These are phyloP conservation scores for Logfia minima DNA, from an alignment of 129 eudicot species.

Conservation along the genomic window DNA sequence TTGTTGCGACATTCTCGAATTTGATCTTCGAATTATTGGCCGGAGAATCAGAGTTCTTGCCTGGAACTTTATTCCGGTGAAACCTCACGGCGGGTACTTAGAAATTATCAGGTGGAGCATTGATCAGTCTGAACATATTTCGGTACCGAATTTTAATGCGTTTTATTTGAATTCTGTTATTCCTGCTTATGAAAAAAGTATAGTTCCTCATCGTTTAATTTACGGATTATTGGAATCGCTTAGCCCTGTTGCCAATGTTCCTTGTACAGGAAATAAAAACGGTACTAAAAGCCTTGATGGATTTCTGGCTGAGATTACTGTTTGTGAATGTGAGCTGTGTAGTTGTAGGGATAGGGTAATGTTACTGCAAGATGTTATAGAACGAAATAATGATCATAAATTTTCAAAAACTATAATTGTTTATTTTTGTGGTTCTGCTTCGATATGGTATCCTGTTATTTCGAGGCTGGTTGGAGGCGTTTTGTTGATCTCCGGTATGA, in stretches of 20 bases:
- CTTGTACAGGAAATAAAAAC: constrained; percentile 41
- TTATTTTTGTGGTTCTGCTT: constrained; percentile 59
- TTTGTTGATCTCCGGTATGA: constrained; percentile 52
- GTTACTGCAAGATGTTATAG: constrained; percentile 18
- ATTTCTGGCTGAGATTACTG: constrained; percentile 55
- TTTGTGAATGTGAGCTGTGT: constrained; percentile 68
- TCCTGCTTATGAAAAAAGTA: not conserved
- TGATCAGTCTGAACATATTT: constrained; percentile 7
- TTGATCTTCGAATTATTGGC: constrained; percentile 47
- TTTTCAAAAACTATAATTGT: constrained; percentile 41
- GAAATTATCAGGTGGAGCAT: constrained; percentile 72
- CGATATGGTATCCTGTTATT: constrained; percentile 70
- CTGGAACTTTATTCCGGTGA: constrained; percentile 80
- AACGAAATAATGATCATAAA: constrained; percentile 29
- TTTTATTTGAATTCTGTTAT: constrained; percentile 36
- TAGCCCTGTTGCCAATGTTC: constrained; percentile 70
- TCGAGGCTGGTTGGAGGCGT: constrained; percentile 50
- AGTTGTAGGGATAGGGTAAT: constrained; percentile 23
- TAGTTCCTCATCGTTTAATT: constrained; percentile 29
- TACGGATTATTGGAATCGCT: constrained; percentile 54
- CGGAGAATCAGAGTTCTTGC: constrained; percentile 46
- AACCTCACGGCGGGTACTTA: constrained; percentile 50
- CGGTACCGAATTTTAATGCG: constrained; percentile 11
- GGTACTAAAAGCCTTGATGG: constrained; percentile 41
- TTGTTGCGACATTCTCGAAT: constrained; percentile 65